phyloP scores from a whole-genome alignment of 371 early-diverging fungal genomes.

The Mycotypha africana region DNA sequence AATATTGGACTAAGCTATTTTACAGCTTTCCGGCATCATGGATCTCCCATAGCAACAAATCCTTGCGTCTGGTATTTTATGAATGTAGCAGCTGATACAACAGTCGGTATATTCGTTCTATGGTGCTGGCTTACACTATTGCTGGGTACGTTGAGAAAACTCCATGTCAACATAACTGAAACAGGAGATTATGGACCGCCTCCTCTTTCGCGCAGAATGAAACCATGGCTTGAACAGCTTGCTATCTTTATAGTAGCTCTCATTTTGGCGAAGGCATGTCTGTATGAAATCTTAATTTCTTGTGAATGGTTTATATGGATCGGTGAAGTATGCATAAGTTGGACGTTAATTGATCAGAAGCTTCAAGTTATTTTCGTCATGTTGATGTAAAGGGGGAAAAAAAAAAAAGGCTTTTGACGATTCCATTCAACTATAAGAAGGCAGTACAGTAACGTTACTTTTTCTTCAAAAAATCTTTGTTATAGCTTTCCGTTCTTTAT shows the following conservation, averaged over 20 bases:
- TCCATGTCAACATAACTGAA: slow-evolving; percentile 6
- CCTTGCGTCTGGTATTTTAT: slow-evolving; percentile 64
- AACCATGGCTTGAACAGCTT: slow-evolving; percentile 27
- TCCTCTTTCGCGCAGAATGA: no score
- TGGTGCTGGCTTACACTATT: slow-evolving; percentile 34
- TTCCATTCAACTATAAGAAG: no score
- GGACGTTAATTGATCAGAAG: slow-evolving; percentile 17
- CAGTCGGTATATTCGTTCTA: slow-evolving; percentile 56
- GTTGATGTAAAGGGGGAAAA: slow-evolving; percentile 24
- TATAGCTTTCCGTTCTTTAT: slow-evolving; percentile 48
- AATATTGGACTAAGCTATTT: slow-evolving; percentile 51
- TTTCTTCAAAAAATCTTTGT: no score
- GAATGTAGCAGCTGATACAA: slow-evolving; percentile 62
- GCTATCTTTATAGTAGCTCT: slow-evolving; percentile 25
- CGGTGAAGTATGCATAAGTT: slow-evolving; percentile 26
- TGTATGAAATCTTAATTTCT: slow-evolving; percentile 24
- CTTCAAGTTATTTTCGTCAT: slow-evolving; percentile 41
- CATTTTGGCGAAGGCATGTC: slow-evolving; percentile 26
- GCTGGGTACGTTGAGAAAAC: slow-evolving; percentile 8
- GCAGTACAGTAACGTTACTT: no score
- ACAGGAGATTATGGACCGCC: neutral
- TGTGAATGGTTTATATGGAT: slow-evolving; percentile 24
- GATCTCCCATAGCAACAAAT: slow-evolving; percentile 36
- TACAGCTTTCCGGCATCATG: slow-evolving; percentile 30
- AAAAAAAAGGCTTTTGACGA: neutral